phyloP scores from a whole-genome alignment of 768 basidiomycete genomes.

The Fomitopsis pulvina region DNA sequence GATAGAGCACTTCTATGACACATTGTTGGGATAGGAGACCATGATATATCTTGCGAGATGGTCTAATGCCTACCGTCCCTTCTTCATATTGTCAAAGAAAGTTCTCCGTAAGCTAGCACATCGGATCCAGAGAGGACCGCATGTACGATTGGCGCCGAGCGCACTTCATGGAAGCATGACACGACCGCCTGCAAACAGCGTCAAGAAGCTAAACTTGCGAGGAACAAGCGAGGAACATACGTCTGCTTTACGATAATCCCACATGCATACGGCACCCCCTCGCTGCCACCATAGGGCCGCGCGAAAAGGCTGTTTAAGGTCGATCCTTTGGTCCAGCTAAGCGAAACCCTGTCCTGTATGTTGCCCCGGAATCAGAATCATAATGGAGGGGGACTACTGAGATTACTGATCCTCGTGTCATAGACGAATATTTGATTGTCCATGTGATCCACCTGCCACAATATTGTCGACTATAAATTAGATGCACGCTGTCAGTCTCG shows the following conservation, averaged over 20 bases:
- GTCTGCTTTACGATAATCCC: constrained; percentile 45
- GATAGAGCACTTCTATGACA: background rate
- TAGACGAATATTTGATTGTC: constrained; percentile 44
- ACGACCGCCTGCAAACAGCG: constrained; percentile 27
- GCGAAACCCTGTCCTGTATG: constrained; percentile 11
- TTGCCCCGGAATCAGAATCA: constrained; percentile 37
- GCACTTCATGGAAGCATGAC: constrained; percentile 25
- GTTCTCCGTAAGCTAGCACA: constrained; percentile 35
- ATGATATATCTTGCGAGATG: background rate
- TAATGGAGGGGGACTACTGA: constrained; percentile 33
- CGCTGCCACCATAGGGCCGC: constrained; percentile 39
- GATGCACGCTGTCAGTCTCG: constrained; percentile 3
- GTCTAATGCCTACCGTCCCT: background rate
- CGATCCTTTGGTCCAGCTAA: constrained; percentile 36
- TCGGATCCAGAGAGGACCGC: constrained; percentile 33
- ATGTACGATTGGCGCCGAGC: constrained; percentile 32
- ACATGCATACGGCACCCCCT: constrained; percentile 28
- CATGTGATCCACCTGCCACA: constrained; percentile 38
- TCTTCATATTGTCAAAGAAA: constrained; percentile 31
- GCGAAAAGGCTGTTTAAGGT: constrained; percentile 35
- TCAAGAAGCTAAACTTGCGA: background rate
- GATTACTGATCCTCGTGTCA: constrained; percentile 36
- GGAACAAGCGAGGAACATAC: constrained; percentile 22
- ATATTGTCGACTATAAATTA: background rate
- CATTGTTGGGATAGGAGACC: background rate